These are phyloP conservation scores for Pichia pseudocactophila DNA, from an alignment of 805 yeast species.

Conservation along the genomic window DNA sequence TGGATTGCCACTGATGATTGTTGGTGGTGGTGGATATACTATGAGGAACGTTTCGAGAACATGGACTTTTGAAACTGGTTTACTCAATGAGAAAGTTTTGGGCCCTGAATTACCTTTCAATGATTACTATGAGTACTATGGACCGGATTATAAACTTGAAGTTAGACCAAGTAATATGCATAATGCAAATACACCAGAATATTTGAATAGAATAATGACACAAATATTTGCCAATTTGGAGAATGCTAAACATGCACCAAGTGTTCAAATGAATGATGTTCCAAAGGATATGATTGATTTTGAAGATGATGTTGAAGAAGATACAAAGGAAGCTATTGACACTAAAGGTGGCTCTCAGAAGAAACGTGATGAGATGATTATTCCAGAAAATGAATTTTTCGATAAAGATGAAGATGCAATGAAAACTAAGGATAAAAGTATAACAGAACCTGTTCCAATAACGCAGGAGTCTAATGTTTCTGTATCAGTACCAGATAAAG, in stretches of 20 bases:
- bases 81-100: slow-evolving; percentile 68
- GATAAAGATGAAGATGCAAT: slow-evolving; percentile 47
- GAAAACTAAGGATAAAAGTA: slow-evolving; percentile 17
- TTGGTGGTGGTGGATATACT: slow-evolving; percentile 98
- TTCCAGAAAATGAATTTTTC: slow-evolving; percentile 70
- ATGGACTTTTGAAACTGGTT: slow-evolving; percentile 92
- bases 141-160: slow-evolving; percentile 92
- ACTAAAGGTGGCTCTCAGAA: slow-evolving; percentile 86
- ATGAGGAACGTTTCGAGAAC: slow-evolving; percentile 93
- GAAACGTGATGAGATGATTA: slow-evolving; percentile 68
- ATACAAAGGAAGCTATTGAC: slow-evolving; percentile 67
- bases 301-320: slow-evolving; percentile 78
- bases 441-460: slow-evolving; percentile 18
- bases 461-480: slow-evolving; percentile 18
- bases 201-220: slow-evolving; percentile 72
- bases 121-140: slow-evolving; percentile 94
- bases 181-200: slow-evolving; percentile 91
- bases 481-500: too few relatives aligned
- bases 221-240: slow-evolving; percentile 73
- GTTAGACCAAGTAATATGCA: slow-evolving; percentile 95
- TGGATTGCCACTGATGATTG: slow-evolving; percentile 82
- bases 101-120: slow-evolving; percentile 82
- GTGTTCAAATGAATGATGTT: slow-evolving; percentile 84
- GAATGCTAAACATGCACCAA: slow-evolving; percentile 92
- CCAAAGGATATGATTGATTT: slow-evolving; percentile 84